These are phyloP conservation scores for Cicer judaicum DNA, from an alignment of 306 rosid species.

Conservation along the genomic window DNA sequence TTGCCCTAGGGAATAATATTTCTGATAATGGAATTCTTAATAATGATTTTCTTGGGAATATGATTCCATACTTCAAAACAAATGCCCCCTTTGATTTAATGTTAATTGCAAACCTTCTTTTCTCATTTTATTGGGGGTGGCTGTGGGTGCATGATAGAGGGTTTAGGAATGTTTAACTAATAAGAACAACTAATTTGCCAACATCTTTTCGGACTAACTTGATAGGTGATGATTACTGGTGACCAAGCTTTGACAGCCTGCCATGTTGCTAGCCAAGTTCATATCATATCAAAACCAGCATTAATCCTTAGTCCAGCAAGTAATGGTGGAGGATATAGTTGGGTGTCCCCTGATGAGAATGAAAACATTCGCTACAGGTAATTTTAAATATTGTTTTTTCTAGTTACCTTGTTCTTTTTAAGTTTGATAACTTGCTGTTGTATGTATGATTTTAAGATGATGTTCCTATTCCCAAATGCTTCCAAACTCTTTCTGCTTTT, in stretches of 20 bases:
- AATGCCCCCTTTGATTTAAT: conserved; percentile 12
- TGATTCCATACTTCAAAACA: neutral
- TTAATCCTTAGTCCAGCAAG: conserved; percentile 72
- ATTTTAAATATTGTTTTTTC: neutral
- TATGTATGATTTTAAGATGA: conserved; percentile 21
- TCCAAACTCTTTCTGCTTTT: neutral
- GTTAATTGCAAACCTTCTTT: conserved; percentile 8
- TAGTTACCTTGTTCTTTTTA: neutral
- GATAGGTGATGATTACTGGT: conserved; percentile 98
- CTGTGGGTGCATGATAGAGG: conserved; percentile 4
- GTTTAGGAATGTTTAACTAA: conserved; percentile 27
- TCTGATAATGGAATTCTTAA: neutral
- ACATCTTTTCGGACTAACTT: conserved; percentile 32
- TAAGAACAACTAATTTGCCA: conserved; percentile 32
- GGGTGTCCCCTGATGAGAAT: conserved; percentile 93
- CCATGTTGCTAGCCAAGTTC: conserved; percentile 97
- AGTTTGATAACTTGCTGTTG: conserved; percentile 5
- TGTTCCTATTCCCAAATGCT: conserved; percentile 1
- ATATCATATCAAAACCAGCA: conserved; percentile 86
- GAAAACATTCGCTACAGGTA: conserved; percentile 75
- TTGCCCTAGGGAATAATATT: neutral
- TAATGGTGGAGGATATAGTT: conserved; percentile 67
- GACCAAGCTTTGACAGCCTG: conserved; percentile 99
- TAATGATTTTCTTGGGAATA: neutral
- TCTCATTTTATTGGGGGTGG: neutral